Conservation (phyloP, 2,329 filamentous ascomycete species). For the Alternaria arbusti region DNA sequence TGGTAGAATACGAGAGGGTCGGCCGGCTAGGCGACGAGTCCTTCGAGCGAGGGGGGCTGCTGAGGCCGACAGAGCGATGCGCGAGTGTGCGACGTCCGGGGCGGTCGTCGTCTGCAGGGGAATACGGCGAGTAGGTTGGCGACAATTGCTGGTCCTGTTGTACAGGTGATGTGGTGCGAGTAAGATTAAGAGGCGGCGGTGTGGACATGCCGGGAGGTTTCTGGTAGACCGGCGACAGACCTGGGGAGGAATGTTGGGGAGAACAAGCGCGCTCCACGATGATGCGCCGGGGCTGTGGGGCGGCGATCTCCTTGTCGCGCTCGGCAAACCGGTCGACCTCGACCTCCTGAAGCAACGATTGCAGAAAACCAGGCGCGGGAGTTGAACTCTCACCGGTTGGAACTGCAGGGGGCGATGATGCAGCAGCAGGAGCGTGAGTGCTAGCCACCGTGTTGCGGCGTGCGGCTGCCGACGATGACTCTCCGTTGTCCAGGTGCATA, state of each 20-base stretch:
- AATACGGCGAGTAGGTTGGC: constrained; percentile 74
- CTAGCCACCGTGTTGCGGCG: constrained; percentile 36
- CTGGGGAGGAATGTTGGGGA: constrained; percentile 67
- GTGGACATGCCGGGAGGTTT: constrained; percentile 75
- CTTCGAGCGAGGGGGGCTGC: constrained; percentile 57
- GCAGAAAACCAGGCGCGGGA: constrained; percentile 76
- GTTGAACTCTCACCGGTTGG: constrained; percentile 28
- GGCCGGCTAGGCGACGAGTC: constrained; percentile 73
- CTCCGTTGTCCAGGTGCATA: constrained; percentile 63
- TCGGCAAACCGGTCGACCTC: constrained; percentile 59
- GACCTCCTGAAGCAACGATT: constrained; percentile 86
- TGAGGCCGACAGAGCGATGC: constrained; percentile 42
- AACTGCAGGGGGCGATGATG: constrained; percentile 24
- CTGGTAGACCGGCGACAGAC: constrained; percentile 69
- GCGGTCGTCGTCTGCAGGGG: constrained; percentile 55
- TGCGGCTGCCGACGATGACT: constrained; percentile 45
- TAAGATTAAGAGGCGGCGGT: constrained; percentile 65
- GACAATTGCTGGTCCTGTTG: constrained; percentile 62
- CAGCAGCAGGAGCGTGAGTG: constrained; percentile 23
- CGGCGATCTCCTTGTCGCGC: constrained; percentile 45
- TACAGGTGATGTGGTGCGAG: constrained; percentile 67
- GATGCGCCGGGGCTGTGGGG: constrained; percentile 50
- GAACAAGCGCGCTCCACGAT: constrained; percentile 49
- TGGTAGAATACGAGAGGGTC: constrained; percentile 77
- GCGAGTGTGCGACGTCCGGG: constrained; percentile 34